phyloP scores from a whole-genome alignment of 2,329 filamentous ascomycete genomes.

The Nigrospora osmanthi region DNA sequence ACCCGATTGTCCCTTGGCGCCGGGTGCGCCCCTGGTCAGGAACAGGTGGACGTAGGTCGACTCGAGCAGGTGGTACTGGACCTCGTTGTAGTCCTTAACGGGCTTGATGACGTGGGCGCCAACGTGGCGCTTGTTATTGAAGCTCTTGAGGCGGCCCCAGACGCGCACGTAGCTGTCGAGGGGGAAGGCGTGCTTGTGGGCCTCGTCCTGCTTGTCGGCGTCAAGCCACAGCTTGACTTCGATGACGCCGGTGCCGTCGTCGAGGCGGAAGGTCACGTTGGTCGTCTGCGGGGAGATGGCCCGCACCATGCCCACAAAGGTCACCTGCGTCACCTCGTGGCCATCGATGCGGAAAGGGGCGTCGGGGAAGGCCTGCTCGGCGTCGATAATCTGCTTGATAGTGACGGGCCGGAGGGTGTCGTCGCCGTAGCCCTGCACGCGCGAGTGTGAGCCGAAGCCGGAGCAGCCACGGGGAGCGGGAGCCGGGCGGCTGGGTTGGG shows the following conservation, averaged over 20 bases:
- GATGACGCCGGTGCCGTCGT: conserved; percentile 88
- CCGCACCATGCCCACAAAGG: conserved; percentile 85
- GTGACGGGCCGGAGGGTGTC: conserved; percentile 90
- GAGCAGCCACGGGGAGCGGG: not conserved
- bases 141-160: conserved; percentile 76
- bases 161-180: conserved; percentile 78
- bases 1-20: conserved; percentile 24
- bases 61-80: conserved; percentile 88
- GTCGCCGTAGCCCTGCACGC: conserved; percentile 54
- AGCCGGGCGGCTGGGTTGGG: not conserved
- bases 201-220: conserved; percentile 44
- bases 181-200: conserved; percentile 48
- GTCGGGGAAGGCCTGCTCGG: conserved; percentile 63
- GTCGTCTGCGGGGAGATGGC: conserved; percentile 80
- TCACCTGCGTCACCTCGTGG: conserved; percentile 64
- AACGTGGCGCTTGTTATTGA: conserved; percentile 77
- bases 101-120: conserved; percentile 74
- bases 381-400: conserved; percentile 87
- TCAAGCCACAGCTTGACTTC: conserved; percentile 89
- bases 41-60: conserved; percentile 81
- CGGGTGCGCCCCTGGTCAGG: conserved; percentile 58
- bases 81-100: conserved; percentile 80
- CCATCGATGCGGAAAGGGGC: conserved; percentile 81
- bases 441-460: conserved; percentile 1
- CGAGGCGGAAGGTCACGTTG: conserved; percentile 85